Percentiles rank a stretch among this genome's conserved stretches.
Evolutionary conservation across 495 filamentous ascomycete species (phyloP).

Genomic region (Penicillium longicatenatum): DNA sequence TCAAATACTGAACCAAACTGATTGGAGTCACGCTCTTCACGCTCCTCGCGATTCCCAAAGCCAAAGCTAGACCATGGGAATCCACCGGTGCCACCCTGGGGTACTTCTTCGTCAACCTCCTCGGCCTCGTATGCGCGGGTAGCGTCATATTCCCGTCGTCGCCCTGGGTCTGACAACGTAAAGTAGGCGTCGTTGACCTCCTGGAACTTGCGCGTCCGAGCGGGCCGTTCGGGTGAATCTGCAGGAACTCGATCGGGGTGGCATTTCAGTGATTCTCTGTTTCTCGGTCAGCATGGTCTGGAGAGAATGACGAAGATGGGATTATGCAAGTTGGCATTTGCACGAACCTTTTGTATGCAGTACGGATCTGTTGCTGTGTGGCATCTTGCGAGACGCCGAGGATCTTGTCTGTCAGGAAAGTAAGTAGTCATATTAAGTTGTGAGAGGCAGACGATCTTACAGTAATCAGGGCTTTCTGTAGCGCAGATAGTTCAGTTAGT

Average conservation of each 20-base stretch:
- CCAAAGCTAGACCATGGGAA: constrained; percentile 68
- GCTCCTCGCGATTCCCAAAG: constrained; percentile 51
- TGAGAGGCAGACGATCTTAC: constrained; percentile 13
- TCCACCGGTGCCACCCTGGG: constrained; percentile 45
- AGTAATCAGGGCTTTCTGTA: constrained; percentile 26
- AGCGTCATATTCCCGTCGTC: constrained; percentile 88
- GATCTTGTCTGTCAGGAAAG: constrained; percentile 51
- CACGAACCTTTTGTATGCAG: constrained; percentile 84
- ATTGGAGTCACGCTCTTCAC: constrained; percentile 58
- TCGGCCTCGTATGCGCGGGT: constrained; percentile 57
- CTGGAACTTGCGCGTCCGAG: constrained; percentile 88
- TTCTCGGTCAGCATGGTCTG: not conserved
- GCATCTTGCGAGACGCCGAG: constrained; percentile 76
- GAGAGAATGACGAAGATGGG: not conserved
- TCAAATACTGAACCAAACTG: constrained; percentile 94
- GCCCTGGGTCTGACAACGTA: constrained; percentile 76
- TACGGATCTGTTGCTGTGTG: constrained; percentile 81
- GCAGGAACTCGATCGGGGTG: constrained; percentile 90
- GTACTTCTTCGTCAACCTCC: constrained; percentile 61
- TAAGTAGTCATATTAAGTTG: constrained; percentile 7
- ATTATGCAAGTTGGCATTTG: not conserved
- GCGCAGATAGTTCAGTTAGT: constrained; percentile 5
- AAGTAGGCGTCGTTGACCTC: constrained; percentile 98
- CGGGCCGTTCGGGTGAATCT: constrained; percentile 80
- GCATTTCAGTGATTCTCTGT: constrained; percentile 85